Evolutionary conservation across 176 grass and related monocot species (phyloP).

Genomic region (Rhipidocladum racemiflorum): DNA sequence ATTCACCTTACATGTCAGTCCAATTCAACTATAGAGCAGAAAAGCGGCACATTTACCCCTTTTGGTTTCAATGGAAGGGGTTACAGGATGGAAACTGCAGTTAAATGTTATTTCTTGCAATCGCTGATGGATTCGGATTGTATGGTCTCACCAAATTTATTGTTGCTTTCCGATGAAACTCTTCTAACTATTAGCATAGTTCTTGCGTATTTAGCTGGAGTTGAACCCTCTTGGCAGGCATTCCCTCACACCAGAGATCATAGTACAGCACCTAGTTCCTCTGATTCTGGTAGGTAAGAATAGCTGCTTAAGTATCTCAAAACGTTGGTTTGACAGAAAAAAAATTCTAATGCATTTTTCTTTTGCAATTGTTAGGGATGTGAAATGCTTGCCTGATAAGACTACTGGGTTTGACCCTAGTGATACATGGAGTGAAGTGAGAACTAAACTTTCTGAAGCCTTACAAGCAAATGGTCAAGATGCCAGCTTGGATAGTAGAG

Average conservation of each 20-base stretch:
- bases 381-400: conserved; percentile 26
- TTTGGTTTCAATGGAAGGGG: conserved; percentile 14
- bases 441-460: conserved; percentile 68
- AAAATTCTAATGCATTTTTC: background rate
- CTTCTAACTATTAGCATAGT: conserved; percentile 81
- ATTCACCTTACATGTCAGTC: conserved; percentile 29
- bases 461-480: conserved; percentile 54
- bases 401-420: conserved; percentile 28
- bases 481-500: conserved; percentile 19
- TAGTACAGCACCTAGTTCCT: conserved; percentile 30
- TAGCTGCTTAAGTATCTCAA: conserved; percentile 35
- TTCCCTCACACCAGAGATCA: conserved; percentile 22
- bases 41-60: conserved; percentile 11
- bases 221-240: conserved; percentile 47
- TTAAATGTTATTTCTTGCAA: conserved; percentile 43
- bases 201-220: conserved; percentile 73
- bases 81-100: conserved; percentile 27
- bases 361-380: conserved; percentile 36
- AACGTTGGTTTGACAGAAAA: conserved; percentile 12
- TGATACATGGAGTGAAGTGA: conserved; percentile 54
- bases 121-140: conserved; percentile 47
- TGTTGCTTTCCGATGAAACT: conserved; percentile 59
- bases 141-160: conserved; percentile 35
- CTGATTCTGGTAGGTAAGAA: conserved; percentile 96
- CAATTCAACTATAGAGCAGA: background rate